Base-by-base conservation (phyloP, 345 rosid species). In the Pelargonium nanum region DNA sequence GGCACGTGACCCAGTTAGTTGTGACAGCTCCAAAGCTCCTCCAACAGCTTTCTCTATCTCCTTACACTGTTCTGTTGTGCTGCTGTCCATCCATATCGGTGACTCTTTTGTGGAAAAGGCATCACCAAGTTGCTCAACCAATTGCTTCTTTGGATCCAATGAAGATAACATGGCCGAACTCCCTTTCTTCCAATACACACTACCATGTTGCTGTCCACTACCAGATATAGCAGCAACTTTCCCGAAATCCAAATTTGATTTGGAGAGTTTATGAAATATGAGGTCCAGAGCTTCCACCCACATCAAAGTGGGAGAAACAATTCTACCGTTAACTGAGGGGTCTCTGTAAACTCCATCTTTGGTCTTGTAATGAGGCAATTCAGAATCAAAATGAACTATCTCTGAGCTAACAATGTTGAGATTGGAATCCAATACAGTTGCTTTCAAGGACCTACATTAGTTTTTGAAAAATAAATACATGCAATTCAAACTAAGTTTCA, bases 151-250 rank as follows among this genome's bases (percentile, higher is more conserved):
- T 4, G 85, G 62, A 70, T 92, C 80, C 78, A 89, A 68, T 0
- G 88, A 78, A 12, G 79, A 78, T 50, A 89, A 58, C 24, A 80
- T 55, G 17, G 69, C 58, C 26, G 84, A 75, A 77, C 87, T 59
- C 17, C 90, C 96, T 0, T 70, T 82, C 70, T 71, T 83, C 97
- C 99, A 93, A 60, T 89, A 93, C 60, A 93, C 86, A 52, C 99
- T 93, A n/a, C 96, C 99, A 44, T 93, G 99, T 34, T 93, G 99
- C 72, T 93, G 99, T 26, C 99, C 99, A 20, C 97, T 89, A 10
- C 97, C 96, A 0, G 99, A 93, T 58, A 93, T 63, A n/a, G 99
- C 94, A 25, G 73, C 67, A 22, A 93, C 66, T 64, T 84, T 89
- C 20, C 67, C 74, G 58, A 93, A 87, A 69, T 89, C 88, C 67